Evolutionary conservation across 257 asterid genomes (phyloP), one percentile per base, ranked within the genome.

Genomic region (Nicotiana tabacum): DNA sequence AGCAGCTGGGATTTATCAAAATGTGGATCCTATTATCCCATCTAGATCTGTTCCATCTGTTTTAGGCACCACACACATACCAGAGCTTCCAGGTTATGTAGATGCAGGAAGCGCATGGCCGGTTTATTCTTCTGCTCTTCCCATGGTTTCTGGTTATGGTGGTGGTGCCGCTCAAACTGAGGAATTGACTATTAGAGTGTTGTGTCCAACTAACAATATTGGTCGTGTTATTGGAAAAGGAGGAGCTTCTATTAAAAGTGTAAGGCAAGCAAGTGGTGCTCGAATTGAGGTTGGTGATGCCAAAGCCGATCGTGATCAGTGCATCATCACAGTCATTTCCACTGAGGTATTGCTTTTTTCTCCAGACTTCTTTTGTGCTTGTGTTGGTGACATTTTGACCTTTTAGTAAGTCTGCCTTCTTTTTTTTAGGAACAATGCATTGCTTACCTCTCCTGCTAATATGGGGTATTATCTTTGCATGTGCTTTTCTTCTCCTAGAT

Each of bases 171-270:
- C 91, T 68, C 91, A 83, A 77, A 83, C 92, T 16, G 97, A 92
- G 91, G 97, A 94, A 83, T 90, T 95, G 77, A 82, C 56, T 6
- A 82, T 94, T 67, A 95, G 91, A 87, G 91, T 95, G 80, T 17
- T 95, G 82, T 95, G 99, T 84, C 98, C 97, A 37, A 82, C 94
- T 77, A 87, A 84, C 80, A 92, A 88, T 89, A 90, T 95, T 84
- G 98, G 99, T 21, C 98, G 97, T 77, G 95, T 95, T 78, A 95
- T 95, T 87, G 99, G 99, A 60, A 95, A 92, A 87, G 97, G 96
- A 56, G 99, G 99, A 81, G 87, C 86, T 82, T 90, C 94, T 48
- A 95, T 95, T 83, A 92, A 88, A 88, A 85, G 89, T 83, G 88
- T 95, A 83, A 83, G 98, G 84, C 99, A 92, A 85, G 97, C 91